phyloP scores from a whole-genome alignment of 306 rosid genomes.

The Dicorynia guianensis region DNA sequence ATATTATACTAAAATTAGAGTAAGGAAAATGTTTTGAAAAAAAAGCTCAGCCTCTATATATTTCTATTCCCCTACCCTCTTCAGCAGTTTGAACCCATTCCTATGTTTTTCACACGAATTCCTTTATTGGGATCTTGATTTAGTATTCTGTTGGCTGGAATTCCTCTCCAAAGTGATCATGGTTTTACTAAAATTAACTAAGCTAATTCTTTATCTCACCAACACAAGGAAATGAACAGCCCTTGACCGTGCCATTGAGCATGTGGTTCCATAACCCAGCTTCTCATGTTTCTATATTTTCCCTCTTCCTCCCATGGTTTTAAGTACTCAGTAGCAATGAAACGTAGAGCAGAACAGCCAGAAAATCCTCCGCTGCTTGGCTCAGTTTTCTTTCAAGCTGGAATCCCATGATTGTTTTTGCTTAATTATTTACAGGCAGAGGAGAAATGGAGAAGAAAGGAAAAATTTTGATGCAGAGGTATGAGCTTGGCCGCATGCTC shows the following conservation, averaged over 20 bases:
- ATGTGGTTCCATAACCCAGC: conserved; percentile 25
- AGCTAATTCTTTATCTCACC: neutral
- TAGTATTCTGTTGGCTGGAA: conserved; percentile 6
- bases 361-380: no score
- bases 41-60: neutral
- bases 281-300: conserved; percentile 23
- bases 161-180: neutral
- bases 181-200: neutral
- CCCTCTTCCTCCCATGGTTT: neutral
- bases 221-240: conserved; percentile 3
- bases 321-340: no score
- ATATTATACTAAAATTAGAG: conserved; percentile 7
- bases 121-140: conserved; percentile 7
- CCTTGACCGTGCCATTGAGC: conserved; percentile 31
- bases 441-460: conserved; percentile 40
- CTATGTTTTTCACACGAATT: conserved; percentile 18
- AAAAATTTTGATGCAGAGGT: conserved; percentile 54
- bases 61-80: no score
- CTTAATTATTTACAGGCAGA: neutral
- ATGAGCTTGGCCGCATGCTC: conserved; percentile 60
- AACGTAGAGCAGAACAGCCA: neutral
- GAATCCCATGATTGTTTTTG: neutral
- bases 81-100: neutral
- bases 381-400: neutral
- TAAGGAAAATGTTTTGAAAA: neutral